Conservation (phyloP, 2,329 filamentous ascomycete genomes). For the Grosmannia penicillata region DNA sequence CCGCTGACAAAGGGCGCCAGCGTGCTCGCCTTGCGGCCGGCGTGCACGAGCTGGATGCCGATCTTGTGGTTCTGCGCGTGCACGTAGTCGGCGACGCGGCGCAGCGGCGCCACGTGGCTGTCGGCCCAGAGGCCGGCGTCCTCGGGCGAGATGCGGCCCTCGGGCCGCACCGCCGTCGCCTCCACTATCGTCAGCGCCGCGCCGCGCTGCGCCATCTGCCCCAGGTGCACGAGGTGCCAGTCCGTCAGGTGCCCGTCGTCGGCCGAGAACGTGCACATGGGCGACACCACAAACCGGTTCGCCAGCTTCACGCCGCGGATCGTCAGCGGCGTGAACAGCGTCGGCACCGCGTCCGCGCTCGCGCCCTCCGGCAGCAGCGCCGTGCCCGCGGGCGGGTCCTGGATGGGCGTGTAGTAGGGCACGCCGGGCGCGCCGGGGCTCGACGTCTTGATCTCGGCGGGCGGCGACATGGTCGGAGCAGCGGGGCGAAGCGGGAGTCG, state of each 20-base stretch:
- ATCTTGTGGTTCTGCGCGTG: conserved; percentile 66
- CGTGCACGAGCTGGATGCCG: conserved; percentile 70
- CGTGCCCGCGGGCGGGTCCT: conserved; percentile 35
- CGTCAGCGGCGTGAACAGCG: conserved; percentile 39
- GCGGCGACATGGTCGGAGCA: neutral
- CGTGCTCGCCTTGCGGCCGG: conserved; percentile 53
- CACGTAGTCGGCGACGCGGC: conserved; percentile 59
- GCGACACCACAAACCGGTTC: conserved; percentile 43
- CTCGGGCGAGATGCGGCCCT: conserved; percentile 72
- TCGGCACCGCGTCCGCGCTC: conserved; percentile 24
- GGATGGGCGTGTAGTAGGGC: conserved; percentile 39
- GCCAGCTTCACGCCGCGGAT: conserved; percentile 36
- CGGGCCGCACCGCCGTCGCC: conserved; percentile 58
- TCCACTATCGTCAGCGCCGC: conserved; percentile 63
- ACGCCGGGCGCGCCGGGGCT: conserved; percentile 27
- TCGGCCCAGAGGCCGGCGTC: conserved; percentile 75
- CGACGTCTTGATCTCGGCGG: neutral
- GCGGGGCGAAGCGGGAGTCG: too few relatives aligned
- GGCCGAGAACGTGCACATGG: conserved; percentile 48
- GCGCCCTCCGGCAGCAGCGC: conserved; percentile 15
- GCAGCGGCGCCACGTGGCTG: conserved; percentile 59
- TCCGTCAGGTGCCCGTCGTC: conserved; percentile 55
- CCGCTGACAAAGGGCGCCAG: conserved; percentile 44
- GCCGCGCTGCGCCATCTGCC: conserved; percentile 63
- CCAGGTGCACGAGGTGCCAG: conserved; percentile 72